Evolutionary conservation across 1,284 basidiomycete species (phyloP).

Genomic region (Fomitopsis schrenkii): DNA sequence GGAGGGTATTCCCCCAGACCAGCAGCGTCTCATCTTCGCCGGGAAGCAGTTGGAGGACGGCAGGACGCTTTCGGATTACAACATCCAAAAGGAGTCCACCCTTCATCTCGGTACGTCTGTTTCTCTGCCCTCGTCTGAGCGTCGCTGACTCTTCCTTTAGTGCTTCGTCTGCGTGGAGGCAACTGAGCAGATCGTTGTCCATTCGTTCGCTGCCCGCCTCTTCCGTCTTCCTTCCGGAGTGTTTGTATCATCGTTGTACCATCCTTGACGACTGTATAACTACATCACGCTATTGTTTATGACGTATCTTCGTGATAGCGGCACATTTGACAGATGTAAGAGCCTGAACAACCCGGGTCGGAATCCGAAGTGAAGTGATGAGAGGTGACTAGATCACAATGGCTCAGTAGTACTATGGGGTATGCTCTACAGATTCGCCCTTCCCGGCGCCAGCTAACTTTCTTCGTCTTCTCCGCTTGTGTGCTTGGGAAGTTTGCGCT

Average conservation of each 20-base stretch:
- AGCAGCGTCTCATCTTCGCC: constrained; percentile 73
- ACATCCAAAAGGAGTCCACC: constrained; percentile 24
- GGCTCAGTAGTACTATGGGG: not conserved
- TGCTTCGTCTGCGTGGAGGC: constrained; percentile 78
- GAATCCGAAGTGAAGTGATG: too few species aligned
- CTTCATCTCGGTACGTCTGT: constrained; percentile 16
- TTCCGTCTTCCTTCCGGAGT: not conserved
- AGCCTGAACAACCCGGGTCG: too few species aligned
- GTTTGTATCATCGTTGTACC: constrained; percentile 6
- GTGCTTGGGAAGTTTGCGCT: constrained; percentile 2
- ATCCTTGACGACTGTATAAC: not conserved
- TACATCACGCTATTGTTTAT: not conserved
- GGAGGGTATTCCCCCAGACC: constrained; percentile 67
- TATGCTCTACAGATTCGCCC: too few species aligned
- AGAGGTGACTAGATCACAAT: too few species aligned
- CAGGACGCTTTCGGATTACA: constrained; percentile 42
- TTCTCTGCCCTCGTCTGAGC: constrained; percentile 2
- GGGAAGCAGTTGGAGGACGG: constrained; percentile 72
- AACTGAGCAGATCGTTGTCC: constrained; percentile 24
- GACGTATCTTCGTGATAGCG: not conserved
- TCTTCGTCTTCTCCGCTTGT: constrained; percentile 33
- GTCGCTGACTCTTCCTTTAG: constrained; percentile 34
- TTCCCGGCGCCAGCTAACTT: constrained; percentile 15
- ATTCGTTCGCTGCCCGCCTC: not conserved
- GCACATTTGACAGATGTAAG: not conserved